Percentiles rank a stretch among this genome's conserved stretches.
Evolutionary conservation across 1,139 yeast species (phyloP).

Genomic region (Sugiyamaella neomexicana): DNA sequence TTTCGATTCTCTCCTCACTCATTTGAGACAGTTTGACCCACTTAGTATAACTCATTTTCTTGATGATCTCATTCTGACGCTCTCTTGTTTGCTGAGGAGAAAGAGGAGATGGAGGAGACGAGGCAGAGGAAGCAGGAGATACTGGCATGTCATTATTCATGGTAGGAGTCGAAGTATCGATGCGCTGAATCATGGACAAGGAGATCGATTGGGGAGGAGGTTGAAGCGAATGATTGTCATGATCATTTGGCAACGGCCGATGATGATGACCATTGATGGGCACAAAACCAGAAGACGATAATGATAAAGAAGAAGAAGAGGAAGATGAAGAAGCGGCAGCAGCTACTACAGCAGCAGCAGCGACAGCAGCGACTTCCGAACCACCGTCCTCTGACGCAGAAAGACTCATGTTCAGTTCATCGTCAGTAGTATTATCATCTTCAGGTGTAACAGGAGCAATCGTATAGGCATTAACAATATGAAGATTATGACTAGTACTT

Average conservation of each 20-base stretch:
- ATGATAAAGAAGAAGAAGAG: not conserved
- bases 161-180: not conserved
- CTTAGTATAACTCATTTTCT: conserved; percentile 28
- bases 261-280: not conserved
- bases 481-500: not conserved
- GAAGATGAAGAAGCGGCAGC: not conserved
- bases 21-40: conserved; percentile 38
- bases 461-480: not conserved
- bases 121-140: conserved; percentile 19
- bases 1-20: conserved; percentile 33
- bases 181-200: conserved; percentile 9
- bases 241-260: no score
- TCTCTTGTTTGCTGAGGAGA: conserved; percentile 19
- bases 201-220: conserved; percentile 9
- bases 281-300: not conserved
- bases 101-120: conserved; percentile 19
- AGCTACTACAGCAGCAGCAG: conserved; percentile 7
- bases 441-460: conserved; percentile 14
- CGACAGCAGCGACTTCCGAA: conserved; percentile 9
- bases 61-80: conserved; percentile 22
- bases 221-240: no score
- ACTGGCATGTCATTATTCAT: conserved; percentile 4
- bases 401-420: conserved; percentile 3
- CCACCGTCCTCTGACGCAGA: not conserved
- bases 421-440: conserved; percentile 6